A percentile compares a stretch with the other conserved stretches of the same genome.
Evolutionary conservation across 495 filamentous ascomycete genomes (phyloP).

Genomic region (Rhypophila decipiens): DNA sequence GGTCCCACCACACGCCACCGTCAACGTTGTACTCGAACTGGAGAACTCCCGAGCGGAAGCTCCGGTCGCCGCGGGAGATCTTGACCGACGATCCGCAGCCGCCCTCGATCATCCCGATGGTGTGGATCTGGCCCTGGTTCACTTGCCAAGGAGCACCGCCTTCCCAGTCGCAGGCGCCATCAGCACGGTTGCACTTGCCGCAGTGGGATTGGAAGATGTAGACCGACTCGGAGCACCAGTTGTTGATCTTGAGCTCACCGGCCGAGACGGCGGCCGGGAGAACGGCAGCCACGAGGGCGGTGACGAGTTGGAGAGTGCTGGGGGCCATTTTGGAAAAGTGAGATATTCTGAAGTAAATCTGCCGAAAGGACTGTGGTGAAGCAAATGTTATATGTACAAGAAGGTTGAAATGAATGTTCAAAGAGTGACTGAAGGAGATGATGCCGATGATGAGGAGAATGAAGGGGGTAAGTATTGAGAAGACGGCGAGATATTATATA

Average conservation of each 20-base stretch:
- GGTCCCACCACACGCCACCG: conserved; percentile 9
- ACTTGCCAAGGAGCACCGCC: not conserved
- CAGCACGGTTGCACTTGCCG: conserved; percentile 8
- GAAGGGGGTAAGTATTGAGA: not conserved
- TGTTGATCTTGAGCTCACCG: conserved; percentile 3
- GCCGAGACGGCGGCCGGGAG: not conserved
- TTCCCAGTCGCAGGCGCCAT: not conserved
- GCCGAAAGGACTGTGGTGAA: not conserved
- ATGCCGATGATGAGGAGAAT: not conserved
- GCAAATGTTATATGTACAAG: too few relatives aligned
- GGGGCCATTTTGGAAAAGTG: not conserved
- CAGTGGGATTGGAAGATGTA: conserved; percentile 8
- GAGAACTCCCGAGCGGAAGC: conserved; percentile 9
- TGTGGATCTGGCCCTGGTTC: not conserved
- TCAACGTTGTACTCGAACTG: conserved; percentile 12
- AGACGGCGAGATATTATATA: not conserved
- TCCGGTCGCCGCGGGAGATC: conserved; percentile 3
- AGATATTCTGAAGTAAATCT: not conserved
- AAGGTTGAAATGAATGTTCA: too few relatives aligned
- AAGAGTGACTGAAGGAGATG: not conserved
- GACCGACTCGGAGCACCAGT: conserved; percentile 5
- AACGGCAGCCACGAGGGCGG: not conserved
- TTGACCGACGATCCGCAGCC: conserved; percentile 9
- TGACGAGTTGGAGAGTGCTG: not conserved
- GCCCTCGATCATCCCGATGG: conserved; percentile 4